phyloP scores from a whole-genome alignment of 805 yeast species.

The Candida palmyrensis region DNA sequence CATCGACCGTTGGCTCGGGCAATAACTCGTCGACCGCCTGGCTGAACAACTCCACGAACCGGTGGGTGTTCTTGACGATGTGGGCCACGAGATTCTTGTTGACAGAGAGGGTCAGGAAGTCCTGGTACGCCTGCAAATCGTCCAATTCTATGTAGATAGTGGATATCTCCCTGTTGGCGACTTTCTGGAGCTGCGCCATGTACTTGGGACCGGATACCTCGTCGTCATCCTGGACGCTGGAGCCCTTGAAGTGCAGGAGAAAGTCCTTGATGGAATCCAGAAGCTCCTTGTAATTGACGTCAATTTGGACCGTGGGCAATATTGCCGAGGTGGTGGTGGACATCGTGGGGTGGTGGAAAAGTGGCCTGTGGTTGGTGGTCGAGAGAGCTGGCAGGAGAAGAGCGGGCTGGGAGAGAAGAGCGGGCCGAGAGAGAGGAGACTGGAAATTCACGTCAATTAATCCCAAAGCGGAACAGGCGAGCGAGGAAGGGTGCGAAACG shows the following conservation, averaged over 20 bases:
- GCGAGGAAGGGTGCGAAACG: too few relatives aligned
- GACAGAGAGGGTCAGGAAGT: conserved; percentile 21
- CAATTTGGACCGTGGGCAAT: conserved; percentile 62
- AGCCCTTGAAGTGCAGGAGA: conserved; percentile 57
- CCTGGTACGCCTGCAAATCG: conserved; percentile 72
- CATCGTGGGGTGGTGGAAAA: neutral
- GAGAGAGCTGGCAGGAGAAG: too few relatives aligned
- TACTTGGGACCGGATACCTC: conserved; percentile 60
- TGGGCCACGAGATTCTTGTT: conserved; percentile 41
- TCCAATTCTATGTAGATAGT: conserved; percentile 75
- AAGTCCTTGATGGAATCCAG: conserved; percentile 57
- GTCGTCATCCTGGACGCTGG: conserved; percentile 21
- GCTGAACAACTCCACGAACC: conserved; percentile 74
- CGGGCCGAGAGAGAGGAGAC: too few relatives aligned
- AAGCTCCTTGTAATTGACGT: conserved; percentile 69
- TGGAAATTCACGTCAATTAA: too few relatives aligned
- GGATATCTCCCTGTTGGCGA: conserved; percentile 78
- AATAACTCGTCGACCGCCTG: conserved; percentile 70
- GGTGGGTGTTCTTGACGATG: conserved; percentile 69
- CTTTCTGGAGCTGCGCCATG: conserved; percentile 62
- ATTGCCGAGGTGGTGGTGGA: conserved; percentile 16
- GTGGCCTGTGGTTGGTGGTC: too few relatives aligned
- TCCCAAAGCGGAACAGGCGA: too few relatives aligned
- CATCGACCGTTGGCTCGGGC: conserved; percentile 82
- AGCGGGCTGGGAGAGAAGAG: too few relatives aligned